Evolutionary conservation across 371 early-diverging fungal genomes (phyloP), one percentile per base, ranked within the genome.

Genomic region (Furculomyces boomerangus): DNA sequence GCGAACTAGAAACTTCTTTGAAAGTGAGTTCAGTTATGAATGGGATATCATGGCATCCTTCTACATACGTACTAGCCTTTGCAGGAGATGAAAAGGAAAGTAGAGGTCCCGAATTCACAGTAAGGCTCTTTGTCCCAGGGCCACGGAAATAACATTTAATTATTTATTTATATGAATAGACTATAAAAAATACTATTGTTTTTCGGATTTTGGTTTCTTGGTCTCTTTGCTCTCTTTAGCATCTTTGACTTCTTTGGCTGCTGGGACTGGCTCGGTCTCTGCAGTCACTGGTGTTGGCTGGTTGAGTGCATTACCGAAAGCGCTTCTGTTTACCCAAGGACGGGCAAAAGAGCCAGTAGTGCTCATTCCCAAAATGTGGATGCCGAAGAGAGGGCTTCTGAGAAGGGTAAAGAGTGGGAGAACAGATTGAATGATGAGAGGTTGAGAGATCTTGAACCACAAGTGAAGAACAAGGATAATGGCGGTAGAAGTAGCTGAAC

Each of bases 361-460:
- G 37, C 79, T 73, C 73, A 84, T 76, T 53, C 84, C 83, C 71
- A 88, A 75, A 49, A 92, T 48, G 63, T 90, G 78, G 60, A 93
- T 77, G 67, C 80, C 73, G 57, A 87, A 81, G 25, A 82, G 70
- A 66, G 80, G 85, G 67, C 74, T 77, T 50, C 75, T 72, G 57
- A 77, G 60, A 47, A 87, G 61, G 64, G 79, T 81, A 73, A 84
- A 78, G 65, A 88, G 55, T 14, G 88, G 88, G 50, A 90, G 61
- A 59, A 92, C 74, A 22, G 83, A 79, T 74, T 93, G 94, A 67
- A 92, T 71, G 50, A 91, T 72, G 43, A 93, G 71, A 25, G 94
- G 94, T 58, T 90, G 88, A 57, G 85, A 78, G 59, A 87, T 88
- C 46, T 86, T 84, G 68, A 80, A 91, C 69, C 89, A 79, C 71